Base-by-base conservation (phyloP, 805 yeast species). In the Teunomyces tritomae region DNA sequence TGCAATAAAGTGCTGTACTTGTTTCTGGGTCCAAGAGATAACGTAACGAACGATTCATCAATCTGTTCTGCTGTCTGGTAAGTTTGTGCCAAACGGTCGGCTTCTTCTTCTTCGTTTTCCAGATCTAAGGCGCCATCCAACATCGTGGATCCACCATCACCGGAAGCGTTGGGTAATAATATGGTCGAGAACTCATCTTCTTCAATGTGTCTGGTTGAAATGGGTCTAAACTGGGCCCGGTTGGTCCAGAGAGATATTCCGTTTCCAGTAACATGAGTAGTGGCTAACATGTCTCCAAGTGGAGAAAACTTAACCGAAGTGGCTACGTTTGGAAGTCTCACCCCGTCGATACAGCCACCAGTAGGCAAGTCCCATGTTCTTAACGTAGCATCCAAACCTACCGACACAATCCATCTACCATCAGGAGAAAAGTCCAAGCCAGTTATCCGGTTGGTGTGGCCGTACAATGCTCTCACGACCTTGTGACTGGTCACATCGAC, bases 331-430 rank as follows among this genome's bases (percentile, higher is more conserved):
- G 85, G 82, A 24, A 94, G 77, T 45, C 73, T 70, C 13, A 92
- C 83, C 52, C 97, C 97, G 70, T 94, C 99, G 48, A 94, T 89
- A 66, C 98, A 92, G 1, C 91, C 89, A 43, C 99, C 98, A 1
- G 97, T 87, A 36, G 98, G 98, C 50, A 94, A 78, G 65, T 94
- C 98, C 98, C 98, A 94, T 0, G 97, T 89, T 59, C 99, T 80
- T 43, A 94, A 74, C 0, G 98, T 90, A 2, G 88, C 77, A 63
- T 94, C 99, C 50, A 90, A 73, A 0, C 90, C 78, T 1, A 88
- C 83, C 20, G 94, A 82, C 7, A 94, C 83, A 30, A 94, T 71
- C 97, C 98, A 94, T 64, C 97, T 82, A 30, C 97, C 98, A 64
- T 91, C 92, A 4, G 96, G 95, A 3, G 96, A 84, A 61, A 94